Conservation (phyloP, 371 early-diverging fungal species). For the Syncephalastrum sp. region DNA sequence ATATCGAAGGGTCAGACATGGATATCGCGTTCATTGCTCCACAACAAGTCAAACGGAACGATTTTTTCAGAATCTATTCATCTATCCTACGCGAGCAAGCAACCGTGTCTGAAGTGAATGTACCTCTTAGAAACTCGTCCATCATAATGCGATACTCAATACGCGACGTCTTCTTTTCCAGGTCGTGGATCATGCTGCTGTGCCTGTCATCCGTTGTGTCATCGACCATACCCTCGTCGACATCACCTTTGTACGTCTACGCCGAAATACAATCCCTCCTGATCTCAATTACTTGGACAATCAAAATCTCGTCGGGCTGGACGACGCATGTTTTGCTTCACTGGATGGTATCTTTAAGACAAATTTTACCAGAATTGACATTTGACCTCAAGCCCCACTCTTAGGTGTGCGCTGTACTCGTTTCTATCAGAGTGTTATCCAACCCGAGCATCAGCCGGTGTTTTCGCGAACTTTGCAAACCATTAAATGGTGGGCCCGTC, state of each 20-base stretch:
- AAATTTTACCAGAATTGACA: too few species aligned
- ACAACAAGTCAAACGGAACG: slow-evolving; percentile 13
- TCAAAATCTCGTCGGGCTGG: slow-evolving; percentile 19
- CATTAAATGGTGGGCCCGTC: slow-evolving; percentile 38
- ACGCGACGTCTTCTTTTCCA: slow-evolving; percentile 1
- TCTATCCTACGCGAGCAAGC: slow-evolving; percentile 17
- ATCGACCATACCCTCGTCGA: slow-evolving; percentile 40
- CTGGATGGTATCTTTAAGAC: slow-evolving; percentile 27
- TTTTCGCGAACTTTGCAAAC: slow-evolving; percentile 27
- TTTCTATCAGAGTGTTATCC: slow-evolving; percentile 4
- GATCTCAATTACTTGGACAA: slow-evolving; percentile 32
- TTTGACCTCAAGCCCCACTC: too few species aligned
- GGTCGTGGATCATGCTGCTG: slow-evolving; percentile 28
- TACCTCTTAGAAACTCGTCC: slow-evolving; percentile 7
- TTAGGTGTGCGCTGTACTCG: too few species aligned
- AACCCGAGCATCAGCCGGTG: slow-evolving; percentile 5
- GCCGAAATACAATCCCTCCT: slow-evolving; percentile 5
- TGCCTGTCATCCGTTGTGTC: slow-evolving; percentile 40
- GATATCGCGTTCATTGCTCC: slow-evolving; percentile 35
- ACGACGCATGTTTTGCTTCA: slow-evolving; percentile 28
- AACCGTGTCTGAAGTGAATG: slow-evolving; percentile 24
- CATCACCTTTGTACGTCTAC: slow-evolving; percentile 39
- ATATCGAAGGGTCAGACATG: slow-evolving; percentile 32
- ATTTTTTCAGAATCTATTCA: slow-evolving; percentile 26
- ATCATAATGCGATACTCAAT: too few species aligned